Percentiles rank a stretch among this genome's conserved stretches.
These are phyloP conservation scores for Nothophaeocryptopus gaeumannii DNA, from an alignment of 2,329 filamentous ascomycete species.

Conservation along the genomic window DNA sequence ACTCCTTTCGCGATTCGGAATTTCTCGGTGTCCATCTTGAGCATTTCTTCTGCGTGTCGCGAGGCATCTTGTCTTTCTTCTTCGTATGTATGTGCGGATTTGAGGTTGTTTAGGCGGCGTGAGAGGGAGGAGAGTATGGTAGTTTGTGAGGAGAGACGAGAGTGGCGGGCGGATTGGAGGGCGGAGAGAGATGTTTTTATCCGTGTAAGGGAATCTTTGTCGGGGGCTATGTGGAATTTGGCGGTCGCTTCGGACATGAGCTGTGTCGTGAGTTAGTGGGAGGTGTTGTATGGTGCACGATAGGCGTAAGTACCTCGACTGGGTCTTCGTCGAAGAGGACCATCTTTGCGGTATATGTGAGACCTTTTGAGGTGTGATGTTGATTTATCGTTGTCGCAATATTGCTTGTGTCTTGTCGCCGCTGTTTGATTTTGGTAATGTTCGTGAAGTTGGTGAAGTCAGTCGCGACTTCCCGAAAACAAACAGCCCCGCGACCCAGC, in stretches of 20 bases:
- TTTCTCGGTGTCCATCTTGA: conserved; percentile 85
- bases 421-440: background rate
- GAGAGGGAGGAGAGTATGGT: conserved; percentile 56
- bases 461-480: conserved; percentile 10
- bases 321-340: conserved; percentile 97
- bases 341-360: conserved; percentile 37
- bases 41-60: conserved; percentile 78
- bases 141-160: conserved; percentile 56
- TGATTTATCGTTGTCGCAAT: background rate
- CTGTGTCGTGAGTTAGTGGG: conserved; percentile 11
- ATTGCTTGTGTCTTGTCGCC: too few relatives aligned
- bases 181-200: conserved; percentile 79
- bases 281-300: conserved; percentile 7
- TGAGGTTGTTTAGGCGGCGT: conserved; percentile 71
- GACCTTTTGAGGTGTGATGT: background rate
- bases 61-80: conserved; percentile 71
- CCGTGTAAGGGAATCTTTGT: conserved; percentile 78
- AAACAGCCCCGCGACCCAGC: background rate
- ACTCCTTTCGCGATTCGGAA: conserved; percentile 92
- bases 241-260: conserved; percentile 87
- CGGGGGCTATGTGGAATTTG: conserved; percentile 92
- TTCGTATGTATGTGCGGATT: conserved; percentile 73
- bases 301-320: conserved; percentile 62
- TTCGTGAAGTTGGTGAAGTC: background rate
- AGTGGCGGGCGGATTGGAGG: conserved; percentile 77